Percentiles rank a stretch among this genome's conserved stretches.
These are phyloP conservation scores for Beauveria bassiana DNA, from an alignment of 2,329 filamentous ascomycete species.

Conservation along the genomic window DNA sequence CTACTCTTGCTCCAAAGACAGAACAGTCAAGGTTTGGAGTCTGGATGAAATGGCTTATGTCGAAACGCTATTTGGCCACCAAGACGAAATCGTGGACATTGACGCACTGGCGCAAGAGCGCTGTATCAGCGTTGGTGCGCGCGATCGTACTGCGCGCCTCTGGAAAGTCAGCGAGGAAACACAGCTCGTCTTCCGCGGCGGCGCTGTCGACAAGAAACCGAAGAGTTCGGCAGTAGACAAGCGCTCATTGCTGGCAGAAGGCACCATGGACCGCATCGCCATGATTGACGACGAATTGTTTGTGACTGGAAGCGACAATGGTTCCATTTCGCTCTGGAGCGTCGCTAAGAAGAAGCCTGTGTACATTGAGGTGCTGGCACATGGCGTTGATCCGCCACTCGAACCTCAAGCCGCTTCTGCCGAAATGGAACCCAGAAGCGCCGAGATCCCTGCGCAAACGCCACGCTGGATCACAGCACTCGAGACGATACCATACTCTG, in stretches of 20 bases:
- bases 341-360: constrained; percentile 92
- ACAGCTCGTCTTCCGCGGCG: constrained; percentile 89
- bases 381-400: constrained; percentile 72
- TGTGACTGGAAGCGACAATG: constrained; percentile 89
- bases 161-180: constrained; percentile 97
- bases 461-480: constrained; percentile 90
- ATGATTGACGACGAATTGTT: constrained; percentile 86
- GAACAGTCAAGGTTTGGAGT: constrained; percentile 93
- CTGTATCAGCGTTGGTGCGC: constrained; percentile 81
- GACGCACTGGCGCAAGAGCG: constrained; percentile 78
- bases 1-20: constrained; percentile 83
- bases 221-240: constrained; percentile 36
- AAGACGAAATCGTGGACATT: constrained; percentile 81
- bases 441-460: constrained; percentile 54
- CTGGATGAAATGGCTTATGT: constrained; percentile 88
- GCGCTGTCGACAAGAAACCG: constrained; percentile 53
- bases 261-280: constrained; percentile 84
- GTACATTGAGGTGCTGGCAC: constrained; percentile 69
- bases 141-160: constrained; percentile 82
- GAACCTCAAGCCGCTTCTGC: constrained; percentile 63
- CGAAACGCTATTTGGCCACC: constrained; percentile 93
- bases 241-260: constrained; percentile 57
- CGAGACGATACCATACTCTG: constrained; percentile 77
- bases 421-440: constrained; percentile 54
- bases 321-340: constrained; percentile 78